These are phyloP conservation scores for Leccinum boreale DNA, from an alignment of 768 basidiomycete species.

Conservation along the genomic window DNA sequence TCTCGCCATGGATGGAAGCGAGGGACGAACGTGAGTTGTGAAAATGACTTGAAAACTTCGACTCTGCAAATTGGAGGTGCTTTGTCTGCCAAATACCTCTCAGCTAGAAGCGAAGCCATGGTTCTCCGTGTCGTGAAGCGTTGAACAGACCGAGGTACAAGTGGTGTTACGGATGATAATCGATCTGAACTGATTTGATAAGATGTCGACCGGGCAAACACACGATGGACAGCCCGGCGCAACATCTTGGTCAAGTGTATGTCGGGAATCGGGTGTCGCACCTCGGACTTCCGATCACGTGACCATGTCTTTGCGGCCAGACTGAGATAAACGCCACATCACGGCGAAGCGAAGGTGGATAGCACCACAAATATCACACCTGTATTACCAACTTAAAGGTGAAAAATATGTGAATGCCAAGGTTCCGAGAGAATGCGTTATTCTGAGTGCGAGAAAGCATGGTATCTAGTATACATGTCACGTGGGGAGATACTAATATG, in stretches of 20 bases:
- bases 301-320: not conserved
- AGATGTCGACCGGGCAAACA: too few relatives aligned
- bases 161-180: too few relatives aligned
- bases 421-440: too few relatives aligned
- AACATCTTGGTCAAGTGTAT: slow-evolving; percentile 5
- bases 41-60: slow-evolving; percentile 64
- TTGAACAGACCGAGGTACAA: not conserved
- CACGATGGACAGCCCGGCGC: not conserved
- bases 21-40: slow-evolving; percentile 53
- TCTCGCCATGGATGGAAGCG: not conserved
- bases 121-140: slow-evolving; percentile 12
- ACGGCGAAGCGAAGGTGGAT: too few relatives aligned
- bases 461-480: not conserved
- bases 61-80: slow-evolving; percentile 73
- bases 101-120: slow-evolving; percentile 39
- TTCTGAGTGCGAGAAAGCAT: not conserved
- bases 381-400: too few relatives aligned
- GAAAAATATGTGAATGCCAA: too few relatives aligned
- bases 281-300: not conserved
- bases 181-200: too few relatives aligned
- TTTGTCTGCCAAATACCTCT: slow-evolving; percentile 75
- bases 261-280: slow-evolving; percentile 12
- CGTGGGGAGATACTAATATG: not conserved
- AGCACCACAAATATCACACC: too few relatives aligned
- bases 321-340: too few relatives aligned